These are phyloP conservation scores for Viridothelium virens DNA, from an alignment of 495 filamentous ascomycete genomes.

Conservation along the genomic window DNA sequence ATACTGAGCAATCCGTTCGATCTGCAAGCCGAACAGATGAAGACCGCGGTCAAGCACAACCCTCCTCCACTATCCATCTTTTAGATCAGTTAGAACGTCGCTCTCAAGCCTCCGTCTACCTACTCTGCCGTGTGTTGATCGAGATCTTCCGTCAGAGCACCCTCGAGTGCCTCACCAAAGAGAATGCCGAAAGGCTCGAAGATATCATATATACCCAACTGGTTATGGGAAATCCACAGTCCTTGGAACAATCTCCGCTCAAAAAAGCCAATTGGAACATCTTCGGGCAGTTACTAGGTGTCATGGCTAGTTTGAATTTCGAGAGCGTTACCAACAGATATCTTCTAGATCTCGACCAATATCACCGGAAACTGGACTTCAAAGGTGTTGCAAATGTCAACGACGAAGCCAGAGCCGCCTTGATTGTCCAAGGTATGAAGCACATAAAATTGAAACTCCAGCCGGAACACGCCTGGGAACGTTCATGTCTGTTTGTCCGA, in stretches of 20 bases:
- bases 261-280: conserved; percentile 91
- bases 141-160: conserved; percentile 90
- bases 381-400: conserved; percentile 52
- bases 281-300: conserved; percentile 81
- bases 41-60: not conserved
- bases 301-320: conserved; percentile 91
- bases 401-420: conserved; percentile 68
- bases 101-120: conserved; percentile 86
- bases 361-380: conserved; percentile 60
- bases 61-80: conserved; percentile 1
- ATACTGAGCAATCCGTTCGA: conserved; percentile 8
- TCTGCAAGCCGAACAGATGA: conserved; percentile 3
- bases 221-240: conserved; percentile 76
- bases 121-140: conserved; percentile 86
- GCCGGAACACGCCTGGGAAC: conserved; percentile 69
- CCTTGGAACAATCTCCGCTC: conserved; percentile 66
- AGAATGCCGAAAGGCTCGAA: conserved; percentile 68
- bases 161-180: conserved; percentile 57
- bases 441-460: conserved; percentile 65
- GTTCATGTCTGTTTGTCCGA: conserved; percentile 80
- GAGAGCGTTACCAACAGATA: conserved; percentile 74
- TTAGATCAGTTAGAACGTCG: conserved; percentile 52
- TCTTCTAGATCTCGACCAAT: conserved; percentile 65
- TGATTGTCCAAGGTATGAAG: conserved; percentile 84
- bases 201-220: conserved; percentile 91